Conservation (phyloP, 495 filamentous ascomycete genomes). For the Cetradonia linearis region DNA sequence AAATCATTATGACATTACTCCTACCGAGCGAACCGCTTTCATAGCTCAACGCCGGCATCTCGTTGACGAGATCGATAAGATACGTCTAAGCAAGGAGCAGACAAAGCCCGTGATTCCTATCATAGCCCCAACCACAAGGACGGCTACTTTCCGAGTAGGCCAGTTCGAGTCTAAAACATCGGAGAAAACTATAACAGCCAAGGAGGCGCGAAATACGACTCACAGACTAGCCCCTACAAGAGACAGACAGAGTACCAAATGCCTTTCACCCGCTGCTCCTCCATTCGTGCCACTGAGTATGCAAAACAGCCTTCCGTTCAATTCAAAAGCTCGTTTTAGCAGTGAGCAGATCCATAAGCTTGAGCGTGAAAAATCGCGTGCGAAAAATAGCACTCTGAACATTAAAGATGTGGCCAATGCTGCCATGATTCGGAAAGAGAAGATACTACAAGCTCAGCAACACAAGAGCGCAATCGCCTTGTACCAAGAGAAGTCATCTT, state of each 20-base stretch:
- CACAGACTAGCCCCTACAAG: constrained; percentile 4
- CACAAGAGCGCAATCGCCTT: background rate
- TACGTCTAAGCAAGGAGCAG: constrained; percentile 32
- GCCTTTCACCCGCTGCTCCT: constrained; percentile 10
- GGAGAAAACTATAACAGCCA: background rate
- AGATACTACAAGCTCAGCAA: constrained; percentile 6
- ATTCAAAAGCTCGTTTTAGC: background rate
- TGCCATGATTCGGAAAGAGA: constrained; percentile 4
- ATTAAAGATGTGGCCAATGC: background rate
- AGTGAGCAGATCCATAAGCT: background rate
- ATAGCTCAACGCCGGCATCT: constrained; percentile 32
- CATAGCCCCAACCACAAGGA: background rate
- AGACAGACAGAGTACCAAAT: background rate
- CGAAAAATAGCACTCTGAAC: background rate
- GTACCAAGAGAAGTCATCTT: constrained; percentile 1
- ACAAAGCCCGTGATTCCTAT: constrained; percentile 23
- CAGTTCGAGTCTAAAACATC: background rate
- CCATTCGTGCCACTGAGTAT: constrained; percentile 15
- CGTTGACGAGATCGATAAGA: constrained; percentile 32
- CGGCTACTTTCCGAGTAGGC: background rate
- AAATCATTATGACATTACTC: constrained; percentile 31
- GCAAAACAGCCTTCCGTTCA: background rate
- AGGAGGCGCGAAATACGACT: background rate
- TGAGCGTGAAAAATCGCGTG: background rate
- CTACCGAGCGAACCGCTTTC: constrained; percentile 28